Evolutionary conservation across 2,329 filamentous ascomycete species (phyloP).

Genomic region (Penicillium sp.): DNA sequence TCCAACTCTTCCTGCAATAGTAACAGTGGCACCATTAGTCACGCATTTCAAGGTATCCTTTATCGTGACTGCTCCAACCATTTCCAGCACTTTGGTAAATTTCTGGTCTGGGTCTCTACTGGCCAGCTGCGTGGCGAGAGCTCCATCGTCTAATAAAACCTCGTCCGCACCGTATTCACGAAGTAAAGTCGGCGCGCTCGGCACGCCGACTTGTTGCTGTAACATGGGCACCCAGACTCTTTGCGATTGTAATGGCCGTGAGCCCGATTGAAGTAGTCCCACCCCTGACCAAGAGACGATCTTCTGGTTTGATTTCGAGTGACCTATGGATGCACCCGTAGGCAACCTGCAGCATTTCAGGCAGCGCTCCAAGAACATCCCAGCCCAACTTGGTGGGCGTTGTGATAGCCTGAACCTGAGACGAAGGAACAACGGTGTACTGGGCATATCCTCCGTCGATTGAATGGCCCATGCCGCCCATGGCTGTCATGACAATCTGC

Average conservation of each 20-base stretch:
- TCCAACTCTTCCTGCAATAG: not conserved
- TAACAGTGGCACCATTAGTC: not conserved
- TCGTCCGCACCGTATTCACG: too few relatives aligned
- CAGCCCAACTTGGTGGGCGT: constrained; percentile 34
- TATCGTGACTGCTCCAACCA: not conserved
- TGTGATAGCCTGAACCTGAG: constrained; percentile 35
- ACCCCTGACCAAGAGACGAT: constrained; percentile 45
- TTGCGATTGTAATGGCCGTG: constrained; percentile 44
- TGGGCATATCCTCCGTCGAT: constrained; percentile 50
- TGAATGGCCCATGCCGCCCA: constrained; percentile 46
- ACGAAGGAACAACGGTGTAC: constrained; percentile 42
- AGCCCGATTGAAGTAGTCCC: constrained; percentile 47
- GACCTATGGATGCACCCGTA: constrained; percentile 41
- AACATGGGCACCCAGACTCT: constrained; percentile 37
- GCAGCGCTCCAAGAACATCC: constrained; percentile 45
- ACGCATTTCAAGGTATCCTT: not conserved
- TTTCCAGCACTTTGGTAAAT: too few relatives aligned
- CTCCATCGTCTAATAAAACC: too few relatives aligned
- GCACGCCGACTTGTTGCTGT: constrained; percentile 37
- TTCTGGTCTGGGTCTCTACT: too few relatives aligned
- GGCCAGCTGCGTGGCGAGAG: too few relatives aligned
- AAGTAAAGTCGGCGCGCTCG: too few relatives aligned
- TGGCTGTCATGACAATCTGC: constrained; percentile 42
- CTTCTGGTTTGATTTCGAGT: constrained; percentile 35
- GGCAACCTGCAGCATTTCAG: constrained; percentile 51